Conservation (phyloP, 2,329 filamentous ascomycete genomes). For the Nigrospora oryzae region DNA sequence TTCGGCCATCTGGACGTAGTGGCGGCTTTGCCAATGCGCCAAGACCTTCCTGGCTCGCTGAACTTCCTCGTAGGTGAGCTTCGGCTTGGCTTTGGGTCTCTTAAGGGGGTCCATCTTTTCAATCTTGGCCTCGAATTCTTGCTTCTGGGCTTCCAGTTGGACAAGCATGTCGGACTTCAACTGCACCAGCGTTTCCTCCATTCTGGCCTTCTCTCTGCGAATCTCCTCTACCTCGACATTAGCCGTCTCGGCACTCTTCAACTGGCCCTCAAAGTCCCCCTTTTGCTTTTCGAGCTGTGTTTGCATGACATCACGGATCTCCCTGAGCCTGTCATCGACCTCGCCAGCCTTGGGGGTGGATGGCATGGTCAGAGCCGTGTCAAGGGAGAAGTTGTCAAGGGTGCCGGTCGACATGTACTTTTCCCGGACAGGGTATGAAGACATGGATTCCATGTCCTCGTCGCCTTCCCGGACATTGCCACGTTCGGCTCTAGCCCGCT, state of each 20-base stretch:
- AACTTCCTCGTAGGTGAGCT: slow-evolving; percentile 64
- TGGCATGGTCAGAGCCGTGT: slow-evolving; percentile 89
- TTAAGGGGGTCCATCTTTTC: slow-evolving; percentile 64
- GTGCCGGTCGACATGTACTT: slow-evolving; percentile 95
- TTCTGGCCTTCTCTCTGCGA: slow-evolving; percentile 70
- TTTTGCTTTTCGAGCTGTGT: slow-evolving; percentile 74
- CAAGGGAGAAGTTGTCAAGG: slow-evolving; percentile 90
- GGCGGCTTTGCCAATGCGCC: slow-evolving; percentile 71
- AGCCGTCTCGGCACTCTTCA: slow-evolving; percentile 66
- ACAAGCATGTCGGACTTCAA: slow-evolving; percentile 85
- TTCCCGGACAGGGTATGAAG: slow-evolving; percentile 80
- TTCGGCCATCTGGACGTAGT: slow-evolving; percentile 92
- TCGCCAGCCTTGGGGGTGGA: slow-evolving; percentile 79
- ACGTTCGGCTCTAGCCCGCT: slow-evolving; percentile 71
- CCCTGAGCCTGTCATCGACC: slow-evolving; percentile 64
- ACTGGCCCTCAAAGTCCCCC: slow-evolving; percentile 70
- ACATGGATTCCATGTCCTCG: slow-evolving; percentile 83
- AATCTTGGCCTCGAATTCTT: slow-evolving; percentile 76
- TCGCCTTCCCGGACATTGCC: slow-evolving; percentile 69
- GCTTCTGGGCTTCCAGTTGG: slow-evolving; percentile 74
- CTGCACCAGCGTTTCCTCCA: slow-evolving; percentile 72
- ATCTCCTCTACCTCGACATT: slow-evolving; percentile 78
- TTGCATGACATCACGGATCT: slow-evolving; percentile 77
- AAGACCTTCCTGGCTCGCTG: slow-evolving; percentile 58
- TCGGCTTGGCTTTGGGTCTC: slow-evolving; percentile 50